Percentiles rank a stretch among this genome's conserved stretches.
Evolutionary conservation across 2,329 filamentous ascomycete species (phyloP).

Genomic region (Chrysosphaeria jannelii): DNA sequence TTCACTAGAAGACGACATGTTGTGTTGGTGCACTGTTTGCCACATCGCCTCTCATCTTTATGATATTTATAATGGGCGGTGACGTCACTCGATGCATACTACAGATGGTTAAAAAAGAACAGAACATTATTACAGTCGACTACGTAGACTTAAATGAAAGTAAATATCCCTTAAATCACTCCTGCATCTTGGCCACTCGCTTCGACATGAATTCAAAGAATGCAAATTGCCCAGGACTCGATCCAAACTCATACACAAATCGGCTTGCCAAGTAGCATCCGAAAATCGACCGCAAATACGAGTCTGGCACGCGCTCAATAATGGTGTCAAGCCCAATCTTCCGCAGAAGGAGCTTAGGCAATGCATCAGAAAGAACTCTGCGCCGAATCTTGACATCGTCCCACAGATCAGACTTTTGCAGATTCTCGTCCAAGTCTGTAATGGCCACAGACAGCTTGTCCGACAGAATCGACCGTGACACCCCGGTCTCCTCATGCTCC

Average conservation of each 20-base stretch:
- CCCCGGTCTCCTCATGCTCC: slow-evolving; percentile 58
- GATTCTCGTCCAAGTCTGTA: slow-evolving; percentile 84
- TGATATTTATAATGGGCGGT: not conserved
- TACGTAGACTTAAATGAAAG: no score
- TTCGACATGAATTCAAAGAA: slow-evolving; percentile 55
- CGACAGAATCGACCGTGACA: slow-evolving; percentile 58
- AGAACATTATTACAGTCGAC: not conserved
- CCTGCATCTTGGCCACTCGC: slow-evolving; percentile 1
- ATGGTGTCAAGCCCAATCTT: slow-evolving; percentile 83
- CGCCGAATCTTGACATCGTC: slow-evolving; percentile 47
- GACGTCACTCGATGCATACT: not conserved
- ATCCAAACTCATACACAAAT: slow-evolving; percentile 89
- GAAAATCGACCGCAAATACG: slow-evolving; percentile 83
- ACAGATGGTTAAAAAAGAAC: not conserved
- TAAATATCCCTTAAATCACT: not conserved
- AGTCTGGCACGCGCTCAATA: slow-evolving; percentile 60
- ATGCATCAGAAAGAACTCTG: slow-evolving; percentile 53
- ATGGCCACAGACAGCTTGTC: slow-evolving; percentile 80
- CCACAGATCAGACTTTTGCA: slow-evolving; percentile 85
- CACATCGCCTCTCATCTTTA: slow-evolving; percentile 13
- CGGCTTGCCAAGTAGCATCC: slow-evolving; percentile 82
- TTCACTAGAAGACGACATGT: not conserved
- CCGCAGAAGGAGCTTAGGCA: slow-evolving; percentile 56
- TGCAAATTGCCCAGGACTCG: slow-evolving; percentile 77
- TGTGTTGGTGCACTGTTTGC: not conserved